Percentiles rank a stretch among this genome's conserved stretches.
Conservation (phyloP, 176 grass and related monocot species). For the Phoenix dactylifera region DNA sequence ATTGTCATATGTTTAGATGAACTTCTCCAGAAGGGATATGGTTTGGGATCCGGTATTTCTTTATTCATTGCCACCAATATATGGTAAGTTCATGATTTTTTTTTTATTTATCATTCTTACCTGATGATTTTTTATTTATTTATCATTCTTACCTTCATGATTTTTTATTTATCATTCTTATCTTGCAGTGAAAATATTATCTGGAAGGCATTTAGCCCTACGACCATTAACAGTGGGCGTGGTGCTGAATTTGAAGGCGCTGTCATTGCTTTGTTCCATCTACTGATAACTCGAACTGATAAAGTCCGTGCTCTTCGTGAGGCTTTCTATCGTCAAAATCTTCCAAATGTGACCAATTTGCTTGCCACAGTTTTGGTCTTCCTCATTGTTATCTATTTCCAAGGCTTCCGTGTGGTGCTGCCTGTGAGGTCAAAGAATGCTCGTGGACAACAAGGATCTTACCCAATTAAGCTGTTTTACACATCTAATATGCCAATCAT, state of each 20-base stretch:
- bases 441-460: not conserved
- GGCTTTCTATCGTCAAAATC: constrained; percentile 5
- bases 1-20: constrained; percentile 9
- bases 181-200: constrained; percentile 7
- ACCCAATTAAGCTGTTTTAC: constrained; percentile 7
- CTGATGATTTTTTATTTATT: too few species aligned
- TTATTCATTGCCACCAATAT: constrained; percentile 9
- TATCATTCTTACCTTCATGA: too few species aligned
- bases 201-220: constrained; percentile 11
- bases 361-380: constrained; percentile 8
- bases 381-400: constrained; percentile 6
- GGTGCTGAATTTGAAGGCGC: constrained; percentile 15
- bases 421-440: constrained; percentile 12
- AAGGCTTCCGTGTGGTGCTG: constrained; percentile 8
- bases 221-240: constrained; percentile 6
- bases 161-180: not conserved
- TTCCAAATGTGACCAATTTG: constrained; percentile 11
- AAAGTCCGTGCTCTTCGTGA: constrained; percentile 4
- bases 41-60: constrained; percentile 13
- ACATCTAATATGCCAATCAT: constrained; percentile 11
- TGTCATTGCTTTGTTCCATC: constrained; percentile 8
- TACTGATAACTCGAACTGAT: constrained; percentile 8
- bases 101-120: not conserved
- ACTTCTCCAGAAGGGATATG: not conserved
- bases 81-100: constrained; percentile 3